Percentiles rank a stretch among this genome's conserved stretches.
phyloP scores from a whole-genome alignment of 345 rosid genomes.

The Dovyalis caffra region DNA sequence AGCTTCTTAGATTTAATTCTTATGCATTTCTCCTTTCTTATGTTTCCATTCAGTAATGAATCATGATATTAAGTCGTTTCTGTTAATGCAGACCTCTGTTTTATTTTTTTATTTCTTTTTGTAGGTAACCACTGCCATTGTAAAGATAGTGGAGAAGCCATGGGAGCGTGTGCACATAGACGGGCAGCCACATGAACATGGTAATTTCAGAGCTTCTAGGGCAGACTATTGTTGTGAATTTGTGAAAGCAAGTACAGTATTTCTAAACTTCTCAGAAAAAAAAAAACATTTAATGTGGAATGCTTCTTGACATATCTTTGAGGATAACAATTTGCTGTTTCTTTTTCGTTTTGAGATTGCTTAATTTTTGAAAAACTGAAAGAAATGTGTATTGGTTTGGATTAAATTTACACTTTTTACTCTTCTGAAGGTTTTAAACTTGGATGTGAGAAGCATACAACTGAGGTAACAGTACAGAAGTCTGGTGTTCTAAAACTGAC shows the following conservation, averaged over 20 bases:
- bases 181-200: slow-evolving; percentile 79
- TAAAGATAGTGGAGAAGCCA: slow-evolving; percentile 82
- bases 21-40: background rate
- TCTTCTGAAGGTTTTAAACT: slow-evolving; percentile 75
- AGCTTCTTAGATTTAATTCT: background rate
- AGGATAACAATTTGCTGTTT: background rate
- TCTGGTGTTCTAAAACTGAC: slow-evolving; percentile 60
- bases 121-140: slow-evolving; percentile 71
- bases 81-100: background rate
- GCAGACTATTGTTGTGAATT: background rate
- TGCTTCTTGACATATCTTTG: background rate
- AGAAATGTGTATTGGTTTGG: background rate
- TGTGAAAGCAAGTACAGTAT: background rate
- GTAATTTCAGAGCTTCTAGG: slow-evolving; percentile 18
- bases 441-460: slow-evolving; percentile 88
- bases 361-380: background rate
- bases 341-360: background rate
- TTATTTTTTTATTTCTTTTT: background rate
- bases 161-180: slow-evolving; percentile 78
- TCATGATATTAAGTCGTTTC: background rate
- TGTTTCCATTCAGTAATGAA: background rate
- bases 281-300: no score
- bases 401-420: slow-evolving; percentile 1
- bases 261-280: no score
- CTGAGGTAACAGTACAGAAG: slow-evolving; percentile 61